Evolutionary conservation across 805 yeast species (phyloP), one percentile per base, ranked within the genome.

Genomic region (Suhomyces emberorum): DNA sequence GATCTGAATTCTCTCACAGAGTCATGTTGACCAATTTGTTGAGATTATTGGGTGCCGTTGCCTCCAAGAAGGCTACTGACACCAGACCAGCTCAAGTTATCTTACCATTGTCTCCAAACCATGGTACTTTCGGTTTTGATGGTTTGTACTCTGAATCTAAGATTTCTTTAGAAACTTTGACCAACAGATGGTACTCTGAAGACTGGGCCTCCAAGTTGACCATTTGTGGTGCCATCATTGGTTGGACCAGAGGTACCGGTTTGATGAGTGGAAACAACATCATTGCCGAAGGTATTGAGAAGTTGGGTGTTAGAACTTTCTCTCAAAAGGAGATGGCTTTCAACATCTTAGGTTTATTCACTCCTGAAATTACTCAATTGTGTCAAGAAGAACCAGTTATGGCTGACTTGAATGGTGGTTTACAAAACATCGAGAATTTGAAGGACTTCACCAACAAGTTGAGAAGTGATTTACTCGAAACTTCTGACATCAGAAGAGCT

Each of bases 171-270:
- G 99, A 93, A 72, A 91, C 98, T 21, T 72, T 93, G 59, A 88
- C 93, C 79, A 91, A 91, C 83, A 86, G 97, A 77, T 93, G 98
- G 98, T 76, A 82, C 67, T 89, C 98, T 32, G 99, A 93, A 74
- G 84, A 88, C 42, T 93, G 99, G 99, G 81, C 83, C 30, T 72
- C 84, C 48, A 93, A 86, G 72, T 80, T 93, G 70, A 93, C 98
- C 41, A 74, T 93, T 43, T 89, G 97, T 67, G 99, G 99, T 74
- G 97, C 98, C 30, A 77, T 93, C 49, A 93, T 93, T 65, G 99
- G 99, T 62, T 93, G 99, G 99, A 93, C 99, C 47, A 87, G 99
- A 77, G 99, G 99, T 67, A 93, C 99, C 42, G 99, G 99, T 59
- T 81, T 93, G 59, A 93, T 93, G 99, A 76, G 88, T 57, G 97